These are phyloP conservation scores for Phaeophleospora eucalypticola DNA, from an alignment of 2,329 filamentous ascomycete species.

Conservation along the genomic window DNA sequence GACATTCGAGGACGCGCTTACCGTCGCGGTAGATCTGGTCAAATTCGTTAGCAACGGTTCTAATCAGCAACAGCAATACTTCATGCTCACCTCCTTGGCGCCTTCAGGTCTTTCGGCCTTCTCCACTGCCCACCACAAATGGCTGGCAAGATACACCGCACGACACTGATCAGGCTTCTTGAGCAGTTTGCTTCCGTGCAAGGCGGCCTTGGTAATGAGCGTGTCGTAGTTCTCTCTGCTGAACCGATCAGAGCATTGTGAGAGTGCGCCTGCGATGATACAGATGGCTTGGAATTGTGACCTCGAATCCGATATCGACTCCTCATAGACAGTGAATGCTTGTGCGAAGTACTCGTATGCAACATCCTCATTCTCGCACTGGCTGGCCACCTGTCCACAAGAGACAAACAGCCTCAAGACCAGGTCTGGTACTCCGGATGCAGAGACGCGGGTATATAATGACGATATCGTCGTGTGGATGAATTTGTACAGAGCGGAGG, in stretches of 20 bases:
- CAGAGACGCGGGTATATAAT: conserved; percentile 75
- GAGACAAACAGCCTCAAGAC: conserved; percentile 84
- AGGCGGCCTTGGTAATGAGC: conserved; percentile 92
- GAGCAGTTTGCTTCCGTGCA: conserved; percentile 93
- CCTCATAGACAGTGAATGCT: conserved; percentile 96
- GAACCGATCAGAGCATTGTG: conserved; percentile 77
- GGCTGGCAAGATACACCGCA: conserved; percentile 92
- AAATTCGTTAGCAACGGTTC: conserved; percentile 6
- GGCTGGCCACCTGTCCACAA: conserved; percentile 88
- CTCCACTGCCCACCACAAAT: conserved; percentile 96
- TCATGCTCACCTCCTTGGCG: conserved; percentile 27
- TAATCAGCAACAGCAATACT: not conserved
- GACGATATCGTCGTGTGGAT: conserved; percentile 84
- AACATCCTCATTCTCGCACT: conserved; percentile 88
- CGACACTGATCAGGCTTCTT: conserved; percentile 98
- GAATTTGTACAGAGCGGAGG: conserved; percentile 87
- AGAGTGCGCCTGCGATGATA: conserved; percentile 82
- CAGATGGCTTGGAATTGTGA: conserved; percentile 98
- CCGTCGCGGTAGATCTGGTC: conserved; percentile 87
- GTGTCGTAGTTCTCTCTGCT: conserved; percentile 98
- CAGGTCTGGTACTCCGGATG: conserved; percentile 73
- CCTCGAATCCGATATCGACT: conserved; percentile 89
- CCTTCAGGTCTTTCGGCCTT: conserved; percentile 61
- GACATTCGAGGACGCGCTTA: conserved; percentile 91
- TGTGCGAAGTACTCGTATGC: conserved; percentile 98